Base-by-base conservation (phyloP, 495 filamentous ascomycete genomes). In the Lepraria neglecta region DNA sequence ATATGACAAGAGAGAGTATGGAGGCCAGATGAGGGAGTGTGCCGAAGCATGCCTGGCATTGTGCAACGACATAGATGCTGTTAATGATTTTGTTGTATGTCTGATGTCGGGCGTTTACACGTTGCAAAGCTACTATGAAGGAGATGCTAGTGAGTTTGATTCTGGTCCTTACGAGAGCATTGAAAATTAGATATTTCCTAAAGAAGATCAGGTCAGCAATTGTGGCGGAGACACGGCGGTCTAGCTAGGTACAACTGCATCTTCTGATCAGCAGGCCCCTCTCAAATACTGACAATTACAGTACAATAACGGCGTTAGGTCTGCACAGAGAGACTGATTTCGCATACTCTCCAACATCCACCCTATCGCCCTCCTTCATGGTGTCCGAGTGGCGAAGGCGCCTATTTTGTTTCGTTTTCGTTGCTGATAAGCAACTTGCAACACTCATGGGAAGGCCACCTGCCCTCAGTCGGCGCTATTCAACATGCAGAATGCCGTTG, bases 401-500 rank as follows among this genome's bases (percentile, higher is more conserved):
- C 21, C 70, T 80, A n/a, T 85, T 85, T 56, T 73, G 77, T 27
- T 70, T 73, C n/a, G 73, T 76, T 5, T 86, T 82, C 44, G 73
- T 72, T 17, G 70, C 73, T 31, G 81, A 82, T 61, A 84, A 84
- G 63, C 69, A 65, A 15, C 64, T 80, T 6, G 76, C 80, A 9
- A 78, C 78, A 0, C 84, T 84, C 54, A 72, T 81, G 15, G 84
- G 82, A 3, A 70, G 84, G 12, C 83, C 83, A 6, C 83, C 83
- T 0, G 69, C 79, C 5, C 72, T 86, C 44, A 80, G 77, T 17
- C 74, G 77, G 48, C 75, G 78, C 24, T 86, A 81, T 64, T 80
- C 78, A 60, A 78, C 76, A 0, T 76, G 83, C 3, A 76, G 78
- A 3, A 66, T 81, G 35, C 83, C 84, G 0, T 69, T 87, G 3